Evolutionary conservation across 176 grass and related monocot species (phyloP).

Genomic region (Phragmites australis): DNA sequence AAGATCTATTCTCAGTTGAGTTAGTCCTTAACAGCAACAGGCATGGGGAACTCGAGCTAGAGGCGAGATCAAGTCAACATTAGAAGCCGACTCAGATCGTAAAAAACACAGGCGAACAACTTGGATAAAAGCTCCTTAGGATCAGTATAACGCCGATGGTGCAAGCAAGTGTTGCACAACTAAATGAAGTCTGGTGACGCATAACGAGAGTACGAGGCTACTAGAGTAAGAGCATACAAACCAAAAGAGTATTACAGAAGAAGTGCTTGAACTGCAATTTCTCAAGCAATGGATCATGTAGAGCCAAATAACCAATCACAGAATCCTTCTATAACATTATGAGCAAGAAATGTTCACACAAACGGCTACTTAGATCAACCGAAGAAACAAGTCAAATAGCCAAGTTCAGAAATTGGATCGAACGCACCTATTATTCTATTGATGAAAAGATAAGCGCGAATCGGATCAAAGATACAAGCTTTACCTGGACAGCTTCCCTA

Average conservation of each 20-base stretch:
- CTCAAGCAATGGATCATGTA: background rate
- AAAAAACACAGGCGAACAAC: constrained; percentile 12
- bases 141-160: constrained; percentile 14
- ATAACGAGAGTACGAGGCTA: background rate
- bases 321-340: background rate
- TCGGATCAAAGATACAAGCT: constrained; percentile 22
- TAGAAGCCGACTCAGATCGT: background rate
- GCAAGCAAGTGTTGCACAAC: background rate
- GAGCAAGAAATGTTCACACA: background rate
- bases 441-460: background rate
- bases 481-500: background rate
- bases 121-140: constrained; percentile 24
- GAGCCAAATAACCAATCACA: background rate
- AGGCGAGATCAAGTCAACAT: constrained; percentile 42
- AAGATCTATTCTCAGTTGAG: constrained; percentile 28
- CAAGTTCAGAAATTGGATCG: background rate
- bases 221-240: background rate
- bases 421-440: background rate
- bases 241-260: background rate
- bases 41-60: background rate
- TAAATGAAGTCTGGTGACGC: background rate
- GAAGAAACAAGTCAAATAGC: background rate
- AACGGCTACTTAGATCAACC: background rate
- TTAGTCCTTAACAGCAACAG: background rate
- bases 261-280: constrained; percentile 20